Evolutionary conservation across 2,329 filamentous ascomycete species (phyloP), one percentile per base, ranked within the genome.

Genomic region (Exophiala spinifera): DNA sequence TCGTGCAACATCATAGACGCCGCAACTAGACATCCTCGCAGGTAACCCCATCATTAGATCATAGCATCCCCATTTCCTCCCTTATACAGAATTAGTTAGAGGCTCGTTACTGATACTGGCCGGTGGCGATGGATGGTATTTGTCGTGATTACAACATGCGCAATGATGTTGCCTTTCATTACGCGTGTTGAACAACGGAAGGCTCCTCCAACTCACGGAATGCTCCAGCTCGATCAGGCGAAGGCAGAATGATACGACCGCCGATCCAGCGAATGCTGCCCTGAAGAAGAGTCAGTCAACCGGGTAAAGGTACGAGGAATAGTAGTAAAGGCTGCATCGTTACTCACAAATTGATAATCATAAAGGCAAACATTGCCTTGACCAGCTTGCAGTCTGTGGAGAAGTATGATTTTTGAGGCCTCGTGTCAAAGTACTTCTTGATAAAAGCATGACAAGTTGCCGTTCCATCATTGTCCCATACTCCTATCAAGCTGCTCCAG

Each of bases 341-440:
- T 15, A 34, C 54, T 49, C 40, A 60, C 57, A 60, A 17, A 50
- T 60, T 54, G 51, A 57, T 53, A 37, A 60, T 57, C 43, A 55
- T 52, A 20, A 57, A 60, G n/a, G 57, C 57, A 52, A 57, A 60
- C 50, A 55, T 51, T n/a, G 54, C 57, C 33, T 60, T 60, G 39
- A 55, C 48, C n/a, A 60, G 48, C 39, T 39, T 55, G 45, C 57
- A 60, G 25, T 60, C 54, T 13, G 53, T 57, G 14, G 23, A 20
- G 51, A 54, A 57, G 33, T 52, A 51, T 13, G 37, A 33, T 31
- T 49, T 51, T 13, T 31, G 17, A 8, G 51, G 43, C 23, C 33
- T 39, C 4, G 20, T 17, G 21, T 45, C 57, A 15, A 57, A 55
- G 44, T 55, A 60, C 36, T 49, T 54, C 21, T 17, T 48, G 25